Evolutionary conservation across 2,329 filamentous ascomycete genomes (phyloP).

Genomic region (Intubia oerlemansii): DNA sequence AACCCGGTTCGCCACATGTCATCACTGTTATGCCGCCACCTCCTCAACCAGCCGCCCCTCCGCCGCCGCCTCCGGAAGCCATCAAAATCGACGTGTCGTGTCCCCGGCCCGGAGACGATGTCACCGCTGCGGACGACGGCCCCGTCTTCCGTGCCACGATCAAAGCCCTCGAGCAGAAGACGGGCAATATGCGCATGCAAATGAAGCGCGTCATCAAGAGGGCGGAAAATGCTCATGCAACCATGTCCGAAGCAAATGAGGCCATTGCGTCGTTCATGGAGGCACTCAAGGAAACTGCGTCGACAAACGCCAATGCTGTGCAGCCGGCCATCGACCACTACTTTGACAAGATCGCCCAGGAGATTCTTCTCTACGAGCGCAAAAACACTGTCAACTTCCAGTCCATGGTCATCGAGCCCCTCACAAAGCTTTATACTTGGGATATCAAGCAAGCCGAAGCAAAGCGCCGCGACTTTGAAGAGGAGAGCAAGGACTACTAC

Average conservation of each 20-base stretch:
- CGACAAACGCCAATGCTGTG: conserved; percentile 88
- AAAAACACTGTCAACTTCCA: conserved; percentile 71
- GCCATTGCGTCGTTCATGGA: conserved; percentile 67
- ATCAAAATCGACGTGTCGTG: conserved; percentile 79
- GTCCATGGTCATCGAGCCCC: conserved; percentile 83
- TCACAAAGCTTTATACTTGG: conserved; percentile 75
- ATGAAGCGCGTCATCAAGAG: conserved; percentile 94
- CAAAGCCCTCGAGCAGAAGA: conserved; percentile 91
- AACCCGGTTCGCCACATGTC: conserved; percentile 35
- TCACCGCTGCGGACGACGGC: conserved; percentile 71
- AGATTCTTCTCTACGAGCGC: conserved; percentile 73
- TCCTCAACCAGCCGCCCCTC: not conserved
- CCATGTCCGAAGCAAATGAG: conserved; percentile 70
- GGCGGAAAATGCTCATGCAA: conserved; percentile 68
- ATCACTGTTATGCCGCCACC: conserved; percentile 4
- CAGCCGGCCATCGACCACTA: conserved; percentile 94
- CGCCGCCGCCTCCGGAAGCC: conserved; percentile 18
- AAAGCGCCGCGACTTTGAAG: conserved; percentile 95
- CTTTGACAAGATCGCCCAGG: conserved; percentile 86
- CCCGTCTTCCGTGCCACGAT: conserved; percentile 92
- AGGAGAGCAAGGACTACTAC: conserved; percentile 98
- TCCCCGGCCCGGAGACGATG: conserved; percentile 67
- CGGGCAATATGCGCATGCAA: conserved; percentile 73
- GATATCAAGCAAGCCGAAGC: conserved; percentile 96
- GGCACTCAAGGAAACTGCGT: conserved; percentile 66